Evolutionary conservation across 768 basidiomycete species (phyloP).

Genomic region (Lactarius quietus): DNA sequence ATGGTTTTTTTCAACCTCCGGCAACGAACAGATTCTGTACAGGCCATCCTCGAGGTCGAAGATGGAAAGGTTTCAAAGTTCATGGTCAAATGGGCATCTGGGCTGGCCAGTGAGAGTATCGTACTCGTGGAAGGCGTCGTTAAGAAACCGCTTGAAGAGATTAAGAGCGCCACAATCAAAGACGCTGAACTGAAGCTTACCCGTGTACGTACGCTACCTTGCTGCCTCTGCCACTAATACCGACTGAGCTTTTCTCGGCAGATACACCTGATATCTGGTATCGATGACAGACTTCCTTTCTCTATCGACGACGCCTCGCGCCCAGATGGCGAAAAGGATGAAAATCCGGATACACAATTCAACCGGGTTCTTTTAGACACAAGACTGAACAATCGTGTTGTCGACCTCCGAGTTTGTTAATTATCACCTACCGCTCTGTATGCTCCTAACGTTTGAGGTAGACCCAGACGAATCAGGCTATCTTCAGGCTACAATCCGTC

Average conservation of each 20-base stretch:
- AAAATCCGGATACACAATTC: constrained; percentile 50
- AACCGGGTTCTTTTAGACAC: constrained; percentile 89
- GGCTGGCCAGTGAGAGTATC: constrained; percentile 81
- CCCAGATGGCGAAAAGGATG: constrained; percentile 67
- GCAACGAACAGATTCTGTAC: constrained; percentile 82
- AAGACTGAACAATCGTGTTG: constrained; percentile 87
- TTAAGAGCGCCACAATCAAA: constrained; percentile 86
- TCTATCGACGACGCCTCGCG: constrained; percentile 89
- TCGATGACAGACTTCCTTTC: constrained; percentile 83
- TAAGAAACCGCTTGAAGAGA: constrained; percentile 71
- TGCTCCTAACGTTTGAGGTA: constrained; percentile 33
- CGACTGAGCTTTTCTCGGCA: constrained; percentile 32
- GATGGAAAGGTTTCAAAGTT: constrained; percentile 86
- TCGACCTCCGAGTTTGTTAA: constrained; percentile 81
- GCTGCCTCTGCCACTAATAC: background rate
- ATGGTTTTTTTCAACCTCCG: constrained; percentile 93
- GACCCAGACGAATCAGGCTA: constrained; percentile 94
- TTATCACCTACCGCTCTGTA: background rate
- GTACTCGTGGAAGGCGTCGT: constrained; percentile 86
- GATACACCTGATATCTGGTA: constrained; percentile 78
- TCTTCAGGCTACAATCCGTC: constrained; percentile 89
- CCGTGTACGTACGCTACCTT: constrained; percentile 50
- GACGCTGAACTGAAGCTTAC: constrained; percentile 84
- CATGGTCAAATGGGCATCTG: constrained; percentile 91
- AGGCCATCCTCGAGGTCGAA: constrained; percentile 72